Evolutionary conservation across 257 asterid species (phyloP), one percentile per base, ranked within the genome.

Genomic region (Solanum corneliomulleri): DNA sequence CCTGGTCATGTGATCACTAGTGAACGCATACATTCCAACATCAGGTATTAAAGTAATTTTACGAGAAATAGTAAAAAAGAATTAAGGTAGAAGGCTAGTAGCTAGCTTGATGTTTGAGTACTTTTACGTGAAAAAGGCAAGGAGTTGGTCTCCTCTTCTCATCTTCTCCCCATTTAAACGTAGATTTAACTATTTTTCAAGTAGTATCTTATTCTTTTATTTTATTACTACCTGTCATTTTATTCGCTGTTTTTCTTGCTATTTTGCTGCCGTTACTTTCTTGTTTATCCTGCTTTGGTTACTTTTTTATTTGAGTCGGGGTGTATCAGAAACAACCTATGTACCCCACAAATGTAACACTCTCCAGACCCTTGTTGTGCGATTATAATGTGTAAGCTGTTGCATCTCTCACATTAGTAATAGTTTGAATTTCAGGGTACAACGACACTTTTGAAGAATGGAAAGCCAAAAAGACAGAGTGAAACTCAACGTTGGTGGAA

Each of bases 401-500:
- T 52, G n/a, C 9, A 52, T 52, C 62, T 52, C 66, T 58, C 8
- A 58, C 66, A 18, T 58, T 58, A 58, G 66, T 8, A 8, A n/a
- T 58, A 3, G 25, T 58, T 58, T 58, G 25, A 58, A 58, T 58
- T 58, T 58, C 12, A 20, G 25, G 66, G 66, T 58, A 7, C 66
- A 21, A 5, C 25, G 66, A 58, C 66, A 58, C 4, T 58, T 58
- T 90, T 37, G 86, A 86, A 80, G 70, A 20, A 96, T 96, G 98
- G 98, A 94, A 75, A 89, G 90, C 86, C 97, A 93, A 90, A 96
- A 93, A 68, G 98, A 96, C 47, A 88, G 91, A 84, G 95, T 95
- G 83, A 93, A 91, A 86, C 89, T 96, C 88, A 93, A 92, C 45
- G 98, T 96, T 58, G 95, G 98, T 60, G 99, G 99, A 29, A 89